phyloP scores from a whole-genome alignment of 2,329 filamentous ascomycete species.

The Phoma sp. region DNA sequence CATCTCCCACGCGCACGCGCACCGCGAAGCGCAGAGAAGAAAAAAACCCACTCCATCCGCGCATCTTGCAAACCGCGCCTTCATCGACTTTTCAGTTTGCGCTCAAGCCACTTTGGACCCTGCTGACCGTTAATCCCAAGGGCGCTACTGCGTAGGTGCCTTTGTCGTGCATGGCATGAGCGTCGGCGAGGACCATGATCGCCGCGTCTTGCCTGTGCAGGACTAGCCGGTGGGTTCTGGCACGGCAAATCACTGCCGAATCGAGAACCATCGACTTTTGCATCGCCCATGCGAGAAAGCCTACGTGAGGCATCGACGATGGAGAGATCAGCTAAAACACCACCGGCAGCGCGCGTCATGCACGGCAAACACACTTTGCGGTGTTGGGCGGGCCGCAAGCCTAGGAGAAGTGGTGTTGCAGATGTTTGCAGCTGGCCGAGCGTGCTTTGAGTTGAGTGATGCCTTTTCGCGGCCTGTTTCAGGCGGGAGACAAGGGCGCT shows the following conservation, averaged over 20 bases:
- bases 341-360: neutral
- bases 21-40: too few species aligned
- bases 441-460: neutral
- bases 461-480: slow-evolving; percentile 1
- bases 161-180: neutral
- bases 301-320: neutral
- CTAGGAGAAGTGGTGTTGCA: neutral
- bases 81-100: slow-evolving; percentile 8
- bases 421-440: slow-evolving; percentile 3
- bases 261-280: slow-evolving; percentile 5
- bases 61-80: slow-evolving; percentile 9
- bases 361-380: neutral
- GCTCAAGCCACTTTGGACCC: slow-evolving; percentile 14
- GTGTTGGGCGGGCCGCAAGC: neutral
- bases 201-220: neutral
- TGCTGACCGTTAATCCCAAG: slow-evolving; percentile 7
- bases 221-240: neutral
- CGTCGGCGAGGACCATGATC: neutral
- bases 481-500: neutral
- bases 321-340: neutral
- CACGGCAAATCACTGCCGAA: neutral
- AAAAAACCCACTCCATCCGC: neutral
- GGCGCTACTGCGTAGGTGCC: neutral
- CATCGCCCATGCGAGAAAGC: neutral
- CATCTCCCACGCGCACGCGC: neutral